Base-by-base conservation (phyloP, 106 monocot species). In the Dendrobium catenatum region DNA sequence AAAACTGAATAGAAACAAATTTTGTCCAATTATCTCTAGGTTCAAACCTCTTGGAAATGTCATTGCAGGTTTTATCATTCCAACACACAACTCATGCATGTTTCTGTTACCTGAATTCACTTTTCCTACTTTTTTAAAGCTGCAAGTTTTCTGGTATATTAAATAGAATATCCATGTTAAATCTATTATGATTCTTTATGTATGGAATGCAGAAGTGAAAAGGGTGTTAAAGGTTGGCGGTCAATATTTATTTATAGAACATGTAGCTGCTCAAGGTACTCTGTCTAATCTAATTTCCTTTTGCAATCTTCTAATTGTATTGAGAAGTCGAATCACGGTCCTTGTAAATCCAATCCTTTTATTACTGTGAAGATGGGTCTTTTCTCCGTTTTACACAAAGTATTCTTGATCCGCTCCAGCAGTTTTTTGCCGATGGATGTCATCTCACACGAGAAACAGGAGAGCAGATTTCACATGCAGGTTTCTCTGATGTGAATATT, bases 181-280 rank as follows among this genome's bases (percentile, higher is more conserved):
- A 64, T 64, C 26, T 64, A 18, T 6, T 64, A 72, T 80, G 44
- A 67, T 11, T 41, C 5, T 48, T 27, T 72, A 19, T 70, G 41
- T 58, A 20, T 73, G 77, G 64, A 37, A 46, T 92, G 84, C 94
- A 97, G 96, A 97, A 85, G 86, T 92, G 68, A 88, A 81, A 55
- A 92, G 96, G 81, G 94, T 97, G 48, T 78, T 97, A 79, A 97
- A 97, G 77, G 90, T 86, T 17, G 92, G 88, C 55, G 96, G 94
- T 48, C 11, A 82, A 46, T 97, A 97, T 83, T 82, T 97, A 75
- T 94, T 97, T 64, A 89, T 97, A 10, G 94, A 94, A 78, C 94
- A 97, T 75, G 96, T 97, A 3, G 96, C 90, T 29, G 92, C 92
- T 13, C 78, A 67, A 58, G 96, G 96, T 97, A 88, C 33, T 80